These are phyloP conservation scores for Claviceps capensis DNA, from an alignment of 2,329 filamentous ascomycete genomes.

Conservation along the genomic window DNA sequence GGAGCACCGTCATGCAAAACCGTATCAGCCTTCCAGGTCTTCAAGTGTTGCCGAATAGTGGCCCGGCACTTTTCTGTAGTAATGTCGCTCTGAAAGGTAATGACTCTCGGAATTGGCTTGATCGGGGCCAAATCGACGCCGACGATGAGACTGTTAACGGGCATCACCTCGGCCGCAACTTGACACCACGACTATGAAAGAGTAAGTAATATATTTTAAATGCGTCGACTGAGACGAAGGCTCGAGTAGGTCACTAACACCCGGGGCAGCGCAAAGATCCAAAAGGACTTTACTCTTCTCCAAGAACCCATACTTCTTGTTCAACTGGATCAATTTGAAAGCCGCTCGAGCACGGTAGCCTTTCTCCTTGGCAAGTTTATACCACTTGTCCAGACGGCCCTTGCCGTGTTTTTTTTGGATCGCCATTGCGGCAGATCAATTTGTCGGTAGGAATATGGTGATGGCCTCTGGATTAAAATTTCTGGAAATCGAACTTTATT, in stretches of 20 bases:
- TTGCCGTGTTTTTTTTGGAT: slow-evolving; percentile 99
- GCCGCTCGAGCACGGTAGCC: slow-evolving; percentile 91
- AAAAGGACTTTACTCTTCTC: slow-evolving; percentile 92
- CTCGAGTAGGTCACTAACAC: slow-evolving; percentile 39
- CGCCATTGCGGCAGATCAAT: slow-evolving; percentile 47
- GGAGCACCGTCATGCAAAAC: slow-evolving; percentile 95
- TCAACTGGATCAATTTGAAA: slow-evolving; percentile 95
- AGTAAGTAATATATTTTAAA: neutral
- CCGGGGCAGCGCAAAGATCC: slow-evolving; percentile 94
- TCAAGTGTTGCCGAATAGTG: slow-evolving; percentile 77
- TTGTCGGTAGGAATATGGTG: neutral
- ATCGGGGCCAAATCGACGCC: slow-evolving; percentile 92
- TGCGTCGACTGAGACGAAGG: neutral
- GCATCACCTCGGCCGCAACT: slow-evolving; percentile 93
- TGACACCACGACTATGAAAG: slow-evolving; percentile 74
- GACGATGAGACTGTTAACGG: slow-evolving; percentile 74
- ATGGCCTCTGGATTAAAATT: slow-evolving; percentile 1
- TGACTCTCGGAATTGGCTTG: slow-evolving; percentile 86
- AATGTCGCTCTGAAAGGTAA: slow-evolving; percentile 95
- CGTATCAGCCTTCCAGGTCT: slow-evolving; percentile 91
- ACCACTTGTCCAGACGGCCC: slow-evolving; percentile 97
- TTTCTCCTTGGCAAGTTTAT: slow-evolving; percentile 96
- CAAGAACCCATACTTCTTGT: slow-evolving; percentile 98
- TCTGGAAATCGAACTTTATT: slow-evolving; percentile 16
- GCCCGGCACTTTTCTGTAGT: slow-evolving; percentile 92